phyloP scores from a whole-genome alignment of 2,329 filamentous ascomycete species.

The Immersiporthe knoxdaviesiana region DNA sequence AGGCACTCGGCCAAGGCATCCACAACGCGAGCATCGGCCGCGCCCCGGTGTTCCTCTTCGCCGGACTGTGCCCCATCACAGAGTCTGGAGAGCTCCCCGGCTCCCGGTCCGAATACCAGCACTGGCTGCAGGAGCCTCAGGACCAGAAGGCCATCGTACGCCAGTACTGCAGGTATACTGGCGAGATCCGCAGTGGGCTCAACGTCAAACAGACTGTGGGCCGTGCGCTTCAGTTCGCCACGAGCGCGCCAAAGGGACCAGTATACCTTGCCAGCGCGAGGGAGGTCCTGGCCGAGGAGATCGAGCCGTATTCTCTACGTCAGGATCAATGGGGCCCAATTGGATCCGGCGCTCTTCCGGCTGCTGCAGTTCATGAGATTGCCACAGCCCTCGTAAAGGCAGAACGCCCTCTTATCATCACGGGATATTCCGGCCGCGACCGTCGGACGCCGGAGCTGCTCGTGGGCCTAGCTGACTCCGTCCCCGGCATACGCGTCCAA shows the following conservation, averaged over 20 bases:
- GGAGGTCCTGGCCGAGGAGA: constrained; percentile 73
- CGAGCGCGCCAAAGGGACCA: constrained; percentile 68
- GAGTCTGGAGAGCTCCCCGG: constrained; percentile 73
- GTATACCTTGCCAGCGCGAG: constrained; percentile 69
- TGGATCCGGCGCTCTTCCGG: constrained; percentile 58
- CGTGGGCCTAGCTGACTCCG: constrained; percentile 49
- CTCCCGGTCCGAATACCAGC: constrained; percentile 74
- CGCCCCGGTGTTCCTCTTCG: constrained; percentile 73
- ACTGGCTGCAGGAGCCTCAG: constrained; percentile 78
- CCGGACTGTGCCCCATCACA: constrained; percentile 73
- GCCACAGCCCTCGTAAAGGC: constrained; percentile 48
- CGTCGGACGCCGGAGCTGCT: constrained; percentile 46
- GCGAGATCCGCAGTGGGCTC: constrained; percentile 71
- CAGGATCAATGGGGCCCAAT: constrained; percentile 65
- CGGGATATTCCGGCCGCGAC: constrained; percentile 53
- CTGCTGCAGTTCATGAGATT: constrained; percentile 48
- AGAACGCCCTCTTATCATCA: constrained; percentile 51
- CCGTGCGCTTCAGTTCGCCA: constrained; percentile 71
- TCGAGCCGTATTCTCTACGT: constrained; percentile 55
- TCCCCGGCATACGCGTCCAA: constrained; percentile 53
- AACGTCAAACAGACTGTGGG: constrained; percentile 79
- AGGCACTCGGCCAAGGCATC: constrained; percentile 72
- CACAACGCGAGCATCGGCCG: constrained; percentile 74
- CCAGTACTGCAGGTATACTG: constrained; percentile 73
- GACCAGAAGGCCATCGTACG: constrained; percentile 74